These are phyloP conservation scores for Bryoerythrophyllum caledonicum DNA, from an alignment of 225 moss, liverwort and hornwort genomes.

Conservation along the genomic window DNA sequence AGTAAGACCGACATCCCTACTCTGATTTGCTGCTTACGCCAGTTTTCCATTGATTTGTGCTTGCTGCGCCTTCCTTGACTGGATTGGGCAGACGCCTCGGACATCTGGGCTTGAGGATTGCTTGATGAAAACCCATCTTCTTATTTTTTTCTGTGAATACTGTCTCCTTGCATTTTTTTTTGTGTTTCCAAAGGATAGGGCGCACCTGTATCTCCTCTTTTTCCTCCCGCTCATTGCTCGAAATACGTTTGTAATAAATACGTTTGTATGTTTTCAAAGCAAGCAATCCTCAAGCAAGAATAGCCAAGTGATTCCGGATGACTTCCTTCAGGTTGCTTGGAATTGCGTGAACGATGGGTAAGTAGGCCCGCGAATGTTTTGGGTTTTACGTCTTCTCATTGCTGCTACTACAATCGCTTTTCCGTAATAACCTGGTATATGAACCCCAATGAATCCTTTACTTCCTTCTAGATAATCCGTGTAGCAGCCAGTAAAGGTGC, in stretches of 20 bases:
- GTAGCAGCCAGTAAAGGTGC: constrained; percentile 32
- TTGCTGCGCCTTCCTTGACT: constrained; percentile 18
- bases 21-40: constrained; percentile 16
- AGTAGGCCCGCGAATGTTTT: constrained; percentile 54
- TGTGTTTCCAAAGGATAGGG: constrained; percentile 34
- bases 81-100: constrained; percentile 30
- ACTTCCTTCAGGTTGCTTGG: constrained; percentile 95
- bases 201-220: constrained; percentile 27
- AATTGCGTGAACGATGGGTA: constrained; percentile 99
- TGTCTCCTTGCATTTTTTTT: constrained; percentile 37
- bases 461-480: constrained; percentile 34
- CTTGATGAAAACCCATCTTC: constrained; percentile 38
- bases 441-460: constrained; percentile 33
- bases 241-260: constrained; percentile 56
- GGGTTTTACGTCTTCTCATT: constrained; percentile 44
- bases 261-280: constrained; percentile 60
- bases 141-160: constrained; percentile 27
- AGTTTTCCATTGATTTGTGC: constrained; percentile 15
- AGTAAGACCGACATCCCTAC: constrained; percentile 33
- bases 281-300: constrained; percentile 71
- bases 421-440: constrained; percentile 34
- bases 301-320: constrained; percentile 85
- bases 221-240: constrained; percentile 37
- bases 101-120: constrained; percentile 55
- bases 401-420: constrained; percentile 25